Evolutionary conservation across 129 eudicot genomes (phyloP).

Genomic region (Deinandra increscens): DNA sequence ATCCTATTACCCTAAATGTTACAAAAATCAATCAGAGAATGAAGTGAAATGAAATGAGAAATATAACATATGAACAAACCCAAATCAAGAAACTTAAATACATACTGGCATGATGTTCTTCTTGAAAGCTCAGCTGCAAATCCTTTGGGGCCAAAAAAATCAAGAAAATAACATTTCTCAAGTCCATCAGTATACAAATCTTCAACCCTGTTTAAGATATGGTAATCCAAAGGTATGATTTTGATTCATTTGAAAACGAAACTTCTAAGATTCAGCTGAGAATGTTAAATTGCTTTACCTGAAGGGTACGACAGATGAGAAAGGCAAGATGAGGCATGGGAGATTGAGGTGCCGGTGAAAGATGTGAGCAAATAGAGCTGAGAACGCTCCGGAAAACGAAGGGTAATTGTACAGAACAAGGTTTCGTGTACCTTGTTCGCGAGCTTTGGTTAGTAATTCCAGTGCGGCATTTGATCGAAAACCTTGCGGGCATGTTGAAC

Average conservation of each 20-base stretch:
- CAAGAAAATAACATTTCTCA: constrained; percentile 69
- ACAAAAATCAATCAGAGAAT: constrained; percentile 4
- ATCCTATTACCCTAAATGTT: constrained; percentile 62
- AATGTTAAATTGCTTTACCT: constrained; percentile 37
- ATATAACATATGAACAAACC: not conserved
- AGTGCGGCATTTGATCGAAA: constrained; percentile 85
- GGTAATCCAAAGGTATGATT: not conserved
- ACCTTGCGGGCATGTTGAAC: constrained; percentile 32
- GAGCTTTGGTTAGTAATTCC: constrained; percentile 61
- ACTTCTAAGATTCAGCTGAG: not conserved
- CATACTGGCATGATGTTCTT: constrained; percentile 65
- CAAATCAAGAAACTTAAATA: constrained; percentile 17
- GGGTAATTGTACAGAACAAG: constrained; percentile 82
- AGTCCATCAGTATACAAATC: constrained; percentile 78
- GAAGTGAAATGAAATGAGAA: not conserved
- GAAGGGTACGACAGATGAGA: constrained; percentile 70
- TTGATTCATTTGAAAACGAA: not conserved
- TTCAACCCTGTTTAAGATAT: constrained; percentile 48
- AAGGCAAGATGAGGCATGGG: constrained; percentile 82
- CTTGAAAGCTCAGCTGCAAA: constrained; percentile 67
- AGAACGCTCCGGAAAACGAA: constrained; percentile 80
- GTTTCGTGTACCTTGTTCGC: constrained; percentile 46
- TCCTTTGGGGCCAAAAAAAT: constrained; percentile 74
- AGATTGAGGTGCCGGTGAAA: constrained; percentile 63
- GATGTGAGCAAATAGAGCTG: constrained; percentile 72